Evolutionary conservation across 2,329 filamentous ascomycete species (phyloP), one percentile per base, ranked within the genome.

Genomic region (Anisogramma anomala): DNA sequence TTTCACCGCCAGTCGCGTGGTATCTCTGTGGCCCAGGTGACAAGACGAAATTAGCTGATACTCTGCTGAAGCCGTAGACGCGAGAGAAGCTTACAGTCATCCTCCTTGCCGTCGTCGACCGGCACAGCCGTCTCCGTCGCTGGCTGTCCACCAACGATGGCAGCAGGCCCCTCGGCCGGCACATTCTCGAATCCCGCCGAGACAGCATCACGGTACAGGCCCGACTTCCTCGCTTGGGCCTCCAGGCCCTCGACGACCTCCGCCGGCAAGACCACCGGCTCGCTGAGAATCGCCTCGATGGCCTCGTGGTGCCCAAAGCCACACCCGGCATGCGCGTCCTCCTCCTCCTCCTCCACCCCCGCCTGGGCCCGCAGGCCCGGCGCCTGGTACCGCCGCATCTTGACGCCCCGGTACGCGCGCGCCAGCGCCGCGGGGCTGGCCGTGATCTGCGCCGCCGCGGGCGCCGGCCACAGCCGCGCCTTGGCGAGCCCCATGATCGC

Each of bases 321-420:
- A 18, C 52, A 54, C 20, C 35, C 47, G 7, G 28, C 28, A 23
- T 53, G 52, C 19, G 4, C 38, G 23, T 54, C 51, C 1, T 37
- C 23, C 9, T 22, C 33, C 5, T 36, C n/a, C 17, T 43, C 32
- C 15, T 9, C 34, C 6, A 33, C 14, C 14, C 39, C 31, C 28
- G 15, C 36, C 32, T 51, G 47, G 4, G 47, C 44, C 2, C 34
- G 37, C 17, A 33, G 23, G 1, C 44, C 46, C 0, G 50, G 48
- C 3, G 50, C 13, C 45, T 48, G 50, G 58, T 88, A 83, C 27
- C 83, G 70, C 57, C 86, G 79, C 45, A 88, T 68, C 33, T 79
- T 66, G 6, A 82, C 76, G 1, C 79, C 79, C 1, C 81, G 81
- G 1, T 84, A 61, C 40, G 74, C 74, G 46, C 79, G 81, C 34